These are phyloP conservation scores for Apostasia shenzhenica DNA, from an alignment of 106 monocot genomes.

Conservation along the genomic window DNA sequence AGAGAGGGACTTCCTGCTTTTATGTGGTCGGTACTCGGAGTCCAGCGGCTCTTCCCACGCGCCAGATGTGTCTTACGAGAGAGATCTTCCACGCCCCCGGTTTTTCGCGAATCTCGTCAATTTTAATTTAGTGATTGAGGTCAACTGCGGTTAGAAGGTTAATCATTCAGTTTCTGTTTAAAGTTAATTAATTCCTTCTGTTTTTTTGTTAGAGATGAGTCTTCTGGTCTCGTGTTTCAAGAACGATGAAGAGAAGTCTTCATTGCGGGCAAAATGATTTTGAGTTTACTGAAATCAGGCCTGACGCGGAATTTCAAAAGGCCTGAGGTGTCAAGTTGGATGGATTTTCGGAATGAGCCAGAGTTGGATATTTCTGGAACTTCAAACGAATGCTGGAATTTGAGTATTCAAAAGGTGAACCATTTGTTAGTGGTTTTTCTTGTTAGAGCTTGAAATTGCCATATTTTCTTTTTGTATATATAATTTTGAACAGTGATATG, in stretches of 20 bases:
- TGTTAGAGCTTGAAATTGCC: not conserved
- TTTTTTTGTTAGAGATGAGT: conserved; percentile 3
- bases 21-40: no score
- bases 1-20: no score
- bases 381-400: not conserved
- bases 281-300: not conserved
- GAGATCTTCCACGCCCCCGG: no score
- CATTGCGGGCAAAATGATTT: not conserved
- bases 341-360: not conserved
- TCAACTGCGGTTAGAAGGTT: no score
- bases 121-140: no score
- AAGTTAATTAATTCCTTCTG: not conserved
- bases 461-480: not conserved
- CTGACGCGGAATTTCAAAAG: not conserved
- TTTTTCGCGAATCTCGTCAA: no score
- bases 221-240: not conserved
- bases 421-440: not conserved
- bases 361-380: not conserved
- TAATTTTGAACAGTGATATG: not conserved
- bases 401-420: conserved; percentile 5
- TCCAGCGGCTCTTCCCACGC: no score
- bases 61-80: no score
- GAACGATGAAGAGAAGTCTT: conserved; percentile 2
- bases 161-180: no score
- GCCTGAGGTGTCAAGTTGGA: no score